Conservation (phyloP, 2,329 filamentous ascomycete species). For the Lecanicillium sp. region DNA sequence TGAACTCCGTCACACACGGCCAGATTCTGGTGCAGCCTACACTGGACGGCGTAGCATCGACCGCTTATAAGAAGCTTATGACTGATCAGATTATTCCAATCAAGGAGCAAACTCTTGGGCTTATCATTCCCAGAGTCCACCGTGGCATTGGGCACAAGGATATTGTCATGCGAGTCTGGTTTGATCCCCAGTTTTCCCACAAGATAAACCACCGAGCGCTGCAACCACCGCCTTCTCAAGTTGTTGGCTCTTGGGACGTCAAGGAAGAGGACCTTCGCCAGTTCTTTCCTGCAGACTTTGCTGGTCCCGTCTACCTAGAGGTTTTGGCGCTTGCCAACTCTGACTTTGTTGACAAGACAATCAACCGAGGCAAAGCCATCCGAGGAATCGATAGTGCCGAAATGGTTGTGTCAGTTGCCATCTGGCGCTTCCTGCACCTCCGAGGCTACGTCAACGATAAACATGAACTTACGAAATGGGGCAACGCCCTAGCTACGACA, state of each 20-base stretch:
- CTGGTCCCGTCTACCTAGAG: conserved; percentile 42
- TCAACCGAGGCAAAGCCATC: conserved; percentile 48
- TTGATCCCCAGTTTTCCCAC: conserved; percentile 59
- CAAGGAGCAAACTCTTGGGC: conserved; percentile 66
- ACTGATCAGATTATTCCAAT: conserved; percentile 65
- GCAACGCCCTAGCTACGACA: conserved; percentile 65
- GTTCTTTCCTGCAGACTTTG: conserved; percentile 33
- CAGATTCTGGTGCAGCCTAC: conserved; percentile 76
- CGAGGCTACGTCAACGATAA: conserved; percentile 73
- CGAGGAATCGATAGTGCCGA: conserved; percentile 58
- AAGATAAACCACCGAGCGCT: conserved; percentile 54
- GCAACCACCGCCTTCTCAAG: conserved; percentile 38
- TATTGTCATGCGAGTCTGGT: conserved; percentile 77
- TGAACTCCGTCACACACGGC: conserved; percentile 74
- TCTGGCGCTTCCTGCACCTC: conserved; percentile 86
- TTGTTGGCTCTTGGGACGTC: conserved; percentile 62
- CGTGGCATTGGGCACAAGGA: conserved; percentile 76
- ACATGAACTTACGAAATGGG: conserved; percentile 79
- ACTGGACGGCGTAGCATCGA: conserved; percentile 70
- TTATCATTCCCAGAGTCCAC: conserved; percentile 72
- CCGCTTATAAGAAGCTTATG: conserved; percentile 74
- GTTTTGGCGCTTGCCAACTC: conserved; percentile 60
- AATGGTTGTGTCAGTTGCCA: conserved; percentile 60
- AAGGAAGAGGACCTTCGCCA: conserved; percentile 47
- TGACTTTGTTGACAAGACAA: conserved; percentile 61